phyloP scores from a whole-genome alignment of 257 asterid species.

The Leptodermis oblonga region DNA sequence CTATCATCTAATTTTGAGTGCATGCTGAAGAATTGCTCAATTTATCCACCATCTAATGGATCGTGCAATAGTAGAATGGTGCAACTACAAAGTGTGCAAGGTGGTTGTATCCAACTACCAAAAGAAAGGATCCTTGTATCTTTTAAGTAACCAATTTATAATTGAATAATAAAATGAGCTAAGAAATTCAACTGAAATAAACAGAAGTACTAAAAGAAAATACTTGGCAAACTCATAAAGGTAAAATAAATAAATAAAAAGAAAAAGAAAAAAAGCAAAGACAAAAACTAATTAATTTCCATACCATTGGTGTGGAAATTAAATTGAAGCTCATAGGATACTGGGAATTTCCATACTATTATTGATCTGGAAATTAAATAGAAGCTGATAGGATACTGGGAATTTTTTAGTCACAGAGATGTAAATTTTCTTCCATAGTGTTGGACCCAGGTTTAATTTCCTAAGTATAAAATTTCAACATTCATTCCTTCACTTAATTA shows the following conservation, averaged over 20 bases:
- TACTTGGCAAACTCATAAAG: not conserved
- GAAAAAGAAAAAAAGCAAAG: too few species aligned
- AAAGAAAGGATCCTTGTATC: not conserved
- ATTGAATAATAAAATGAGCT: not conserved
- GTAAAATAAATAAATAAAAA: too few species aligned
- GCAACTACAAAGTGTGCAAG: not conserved
- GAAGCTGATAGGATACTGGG: not conserved
- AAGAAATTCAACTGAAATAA: not conserved
- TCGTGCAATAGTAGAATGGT: not conserved
- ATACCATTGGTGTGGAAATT: too few species aligned
- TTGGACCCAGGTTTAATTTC: not conserved
- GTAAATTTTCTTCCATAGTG: not conserved
- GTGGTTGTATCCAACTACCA: not conserved
- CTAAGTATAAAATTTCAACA: not conserved
- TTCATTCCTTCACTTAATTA: too few species aligned
- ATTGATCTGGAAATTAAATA: not conserved
- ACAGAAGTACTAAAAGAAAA: not conserved
- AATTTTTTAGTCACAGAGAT: not conserved
- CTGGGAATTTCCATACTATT: not conserved
- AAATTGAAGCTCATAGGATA: not conserved
- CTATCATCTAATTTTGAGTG: conserved; percentile 6
- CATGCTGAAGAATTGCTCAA: not conserved
- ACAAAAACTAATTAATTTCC: too few species aligned
- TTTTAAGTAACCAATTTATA: not conserved
- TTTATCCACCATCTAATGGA: too few species aligned